phyloP scores from a whole-genome alignment of 192 early-diverging fungal species.

The Chytriomyces confervae region DNA sequence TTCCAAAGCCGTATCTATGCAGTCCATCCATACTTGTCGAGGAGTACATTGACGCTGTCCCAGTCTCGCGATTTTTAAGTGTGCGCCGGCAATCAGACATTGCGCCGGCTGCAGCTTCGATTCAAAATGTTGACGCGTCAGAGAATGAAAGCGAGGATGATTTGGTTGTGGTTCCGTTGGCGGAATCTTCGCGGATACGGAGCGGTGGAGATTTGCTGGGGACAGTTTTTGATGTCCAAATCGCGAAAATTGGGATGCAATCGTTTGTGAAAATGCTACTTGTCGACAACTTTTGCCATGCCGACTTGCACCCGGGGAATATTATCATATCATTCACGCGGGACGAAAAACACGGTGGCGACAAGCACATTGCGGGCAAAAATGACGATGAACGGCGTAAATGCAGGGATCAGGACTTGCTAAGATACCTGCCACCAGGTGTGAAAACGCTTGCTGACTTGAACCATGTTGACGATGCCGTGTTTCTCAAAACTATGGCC shows the following conservation, averaged over 20 bases:
- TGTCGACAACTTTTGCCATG: constrained; percentile 92
- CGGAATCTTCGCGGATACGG: neutral
- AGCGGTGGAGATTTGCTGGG: constrained; percentile 26
- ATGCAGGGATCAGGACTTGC: no score
- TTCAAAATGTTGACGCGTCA: neutral
- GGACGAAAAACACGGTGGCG: neutral
- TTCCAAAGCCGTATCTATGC: constrained; percentile 70
- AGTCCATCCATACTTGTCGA: constrained; percentile 81
- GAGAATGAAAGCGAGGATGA: neutral
- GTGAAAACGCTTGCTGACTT: constrained; percentile 1
- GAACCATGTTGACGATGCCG: constrained; percentile 28
- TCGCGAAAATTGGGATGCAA: constrained; percentile 83
- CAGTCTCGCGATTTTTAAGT: constrained; percentile 75
- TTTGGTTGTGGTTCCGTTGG: constrained; percentile 14
- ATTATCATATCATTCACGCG: constrained; percentile 83
- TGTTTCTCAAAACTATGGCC: constrained; percentile 52
- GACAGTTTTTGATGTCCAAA: constrained; percentile 72
- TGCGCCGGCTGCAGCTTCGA: neutral
- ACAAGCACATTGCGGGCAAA: neutral
- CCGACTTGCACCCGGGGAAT: constrained; percentile 93
- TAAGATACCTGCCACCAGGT: neutral
- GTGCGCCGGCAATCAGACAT: neutral
- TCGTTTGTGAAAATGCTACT: constrained; percentile 90
- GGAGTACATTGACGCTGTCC: constrained; percentile 79
- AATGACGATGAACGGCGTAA: neutral